phyloP scores from a whole-genome alignment of 2,329 filamentous ascomycete species.

The Orbilia javanica region DNA sequence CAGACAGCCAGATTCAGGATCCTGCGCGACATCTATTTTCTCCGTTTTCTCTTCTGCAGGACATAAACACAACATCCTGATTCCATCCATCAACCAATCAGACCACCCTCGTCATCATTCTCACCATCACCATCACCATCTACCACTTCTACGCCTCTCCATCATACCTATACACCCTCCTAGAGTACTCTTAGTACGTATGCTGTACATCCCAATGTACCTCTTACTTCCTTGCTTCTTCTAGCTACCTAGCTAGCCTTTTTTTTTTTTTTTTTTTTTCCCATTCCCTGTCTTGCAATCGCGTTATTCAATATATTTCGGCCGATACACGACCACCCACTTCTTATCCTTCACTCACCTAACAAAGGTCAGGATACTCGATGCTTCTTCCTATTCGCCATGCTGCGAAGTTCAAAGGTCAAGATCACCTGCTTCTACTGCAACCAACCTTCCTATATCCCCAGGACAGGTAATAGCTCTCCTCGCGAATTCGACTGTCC shows the following conservation, averaged over 20 bases:
- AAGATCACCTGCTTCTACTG: constrained; percentile 85
- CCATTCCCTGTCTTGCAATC: background rate
- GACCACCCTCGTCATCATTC: background rate
- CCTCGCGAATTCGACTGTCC: constrained; percentile 79
- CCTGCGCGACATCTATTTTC: constrained; percentile 5
- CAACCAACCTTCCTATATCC: constrained; percentile 72
- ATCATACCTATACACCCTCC: background rate
- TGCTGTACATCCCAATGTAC: too few species aligned
- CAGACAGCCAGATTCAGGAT: background rate
- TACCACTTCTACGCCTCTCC: background rate
- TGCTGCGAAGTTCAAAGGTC: constrained; percentile 54
- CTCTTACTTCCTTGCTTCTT: background rate
- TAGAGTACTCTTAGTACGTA: background rate
- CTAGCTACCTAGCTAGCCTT: background rate
- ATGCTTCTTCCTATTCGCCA: constrained; percentile 75
- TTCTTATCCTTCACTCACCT: constrained; percentile 47
- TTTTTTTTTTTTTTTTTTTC: background rate
- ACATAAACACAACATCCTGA: constrained; percentile 14
- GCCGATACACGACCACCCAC: constrained; percentile 65
- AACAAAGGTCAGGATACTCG: constrained; percentile 63
- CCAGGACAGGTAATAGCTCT: constrained; percentile 71
- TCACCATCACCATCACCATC: background rate
- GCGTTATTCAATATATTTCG: constrained; percentile 24
- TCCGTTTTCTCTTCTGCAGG: background rate
- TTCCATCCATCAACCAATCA: background rate